phyloP scores from a whole-genome alignment of 129 eudicot species.

The Chrysanthemum seticuspe region DNA sequence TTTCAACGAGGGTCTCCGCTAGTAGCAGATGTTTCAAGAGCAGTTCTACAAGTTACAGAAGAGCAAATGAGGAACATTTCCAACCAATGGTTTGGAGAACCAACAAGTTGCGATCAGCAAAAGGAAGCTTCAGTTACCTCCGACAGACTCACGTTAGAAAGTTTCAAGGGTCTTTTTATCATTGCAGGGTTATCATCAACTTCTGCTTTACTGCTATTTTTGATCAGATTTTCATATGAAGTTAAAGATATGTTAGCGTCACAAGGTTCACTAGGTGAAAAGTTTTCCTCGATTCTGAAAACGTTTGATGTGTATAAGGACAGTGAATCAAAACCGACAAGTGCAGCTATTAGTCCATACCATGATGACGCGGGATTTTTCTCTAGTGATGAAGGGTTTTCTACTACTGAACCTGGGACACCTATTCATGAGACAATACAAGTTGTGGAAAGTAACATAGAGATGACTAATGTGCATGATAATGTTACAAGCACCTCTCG shows the following conservation, averaged over 20 bases:
- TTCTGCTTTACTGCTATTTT: slow-evolving; percentile 13
- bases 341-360: neutral
- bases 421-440: neutral
- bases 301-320: slow-evolving; percentile 19
- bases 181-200: slow-evolving; percentile 16
- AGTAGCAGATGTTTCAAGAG: slow-evolving; percentile 13
- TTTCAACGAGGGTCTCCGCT: slow-evolving; percentile 20
- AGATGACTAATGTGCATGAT: neutral
- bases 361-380: neutral
- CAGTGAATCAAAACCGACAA: slow-evolving; percentile 2
- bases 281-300: slow-evolving; percentile 9
- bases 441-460: neutral
- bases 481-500: too few relatives aligned
- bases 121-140: slow-evolving; percentile 6
- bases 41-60: slow-evolving; percentile 23
- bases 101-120: slow-evolving; percentile 15
- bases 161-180: slow-evolving; percentile 20
- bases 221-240: slow-evolving; percentile 14
- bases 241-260: slow-evolving; percentile 4
- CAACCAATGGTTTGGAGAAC: slow-evolving; percentile 15
- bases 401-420: slow-evolving; percentile 2
- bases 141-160: slow-evolving; percentile 5
- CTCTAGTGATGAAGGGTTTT: slow-evolving; percentile 1
- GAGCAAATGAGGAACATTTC: slow-evolving; percentile 18
- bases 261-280: slow-evolving; percentile 19